These are phyloP conservation scores for Phanerochaete carnosa DNA, from an alignment of 768 basidiomycete genomes.

Conservation along the genomic window DNA sequence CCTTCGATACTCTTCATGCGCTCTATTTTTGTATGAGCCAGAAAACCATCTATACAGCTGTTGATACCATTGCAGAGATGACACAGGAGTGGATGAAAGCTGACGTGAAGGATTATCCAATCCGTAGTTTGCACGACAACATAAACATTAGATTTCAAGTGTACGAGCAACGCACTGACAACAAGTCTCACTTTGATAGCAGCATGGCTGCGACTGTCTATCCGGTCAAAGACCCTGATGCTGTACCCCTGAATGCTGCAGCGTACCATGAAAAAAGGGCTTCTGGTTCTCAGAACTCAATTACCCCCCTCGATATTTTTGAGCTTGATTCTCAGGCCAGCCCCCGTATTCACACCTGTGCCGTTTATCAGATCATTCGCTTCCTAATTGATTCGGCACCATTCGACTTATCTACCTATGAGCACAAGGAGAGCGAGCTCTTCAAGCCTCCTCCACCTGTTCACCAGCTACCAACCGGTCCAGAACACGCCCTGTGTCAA, in stretches of 20 bases:
- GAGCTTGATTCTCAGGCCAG: background rate
- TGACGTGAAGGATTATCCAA: constrained; percentile 24
- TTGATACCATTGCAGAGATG: background rate
- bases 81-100: constrained; percentile 22
- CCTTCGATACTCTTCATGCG: constrained; percentile 34
- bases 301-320: background rate
- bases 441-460: constrained; percentile 5
- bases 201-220: constrained; percentile 31
- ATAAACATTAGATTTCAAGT: constrained; percentile 32
- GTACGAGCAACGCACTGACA: constrained; percentile 36
- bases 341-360: background rate
- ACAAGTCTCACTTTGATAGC: constrained; percentile 32
- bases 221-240: constrained; percentile 5
- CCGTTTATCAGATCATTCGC: background rate
- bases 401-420: constrained; percentile 8
- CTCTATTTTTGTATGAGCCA: constrained; percentile 38
- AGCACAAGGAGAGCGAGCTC: background rate
- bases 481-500: background rate
- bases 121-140: constrained; percentile 36
- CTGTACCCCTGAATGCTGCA: background rate
- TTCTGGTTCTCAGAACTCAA: background rate
- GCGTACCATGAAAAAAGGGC: background rate
- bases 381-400: constrained; percentile 3
- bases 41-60: constrained; percentile 27
- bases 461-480: constrained; percentile 10